Evolutionary conservation across 2,329 filamentous ascomycete genomes (phyloP).

Genomic region (Aspergillus pseudoglaucus): DNA sequence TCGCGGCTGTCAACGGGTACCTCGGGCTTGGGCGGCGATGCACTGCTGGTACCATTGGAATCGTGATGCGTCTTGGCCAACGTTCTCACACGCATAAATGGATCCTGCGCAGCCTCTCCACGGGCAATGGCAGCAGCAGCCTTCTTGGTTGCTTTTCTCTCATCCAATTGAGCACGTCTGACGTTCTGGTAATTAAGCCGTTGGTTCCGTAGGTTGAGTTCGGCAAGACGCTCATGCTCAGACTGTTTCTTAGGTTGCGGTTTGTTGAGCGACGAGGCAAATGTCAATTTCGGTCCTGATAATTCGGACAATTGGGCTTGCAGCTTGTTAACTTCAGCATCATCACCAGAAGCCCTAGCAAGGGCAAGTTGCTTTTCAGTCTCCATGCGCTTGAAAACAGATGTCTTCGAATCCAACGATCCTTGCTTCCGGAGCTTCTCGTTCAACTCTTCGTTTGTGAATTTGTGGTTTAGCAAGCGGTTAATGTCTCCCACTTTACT

Average conservation of each 20-base stretch:
- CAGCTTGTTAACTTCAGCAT: constrained; percentile 46
- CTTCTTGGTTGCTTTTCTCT: constrained; percentile 59
- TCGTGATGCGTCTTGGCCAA: constrained; percentile 64
- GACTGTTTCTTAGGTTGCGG: constrained; percentile 48
- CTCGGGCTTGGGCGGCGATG: constrained; percentile 22
- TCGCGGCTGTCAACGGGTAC: constrained; percentile 32
- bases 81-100: constrained; percentile 57
- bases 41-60: constrained; percentile 41
- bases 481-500: constrained; percentile 78
- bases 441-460: constrained; percentile 76
- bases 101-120: constrained; percentile 53
- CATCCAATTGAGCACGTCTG: constrained; percentile 81
- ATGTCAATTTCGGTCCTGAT: constrained; percentile 60
- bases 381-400: constrained; percentile 61
- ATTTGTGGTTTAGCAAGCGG: constrained; percentile 66
- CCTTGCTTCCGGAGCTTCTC: constrained; percentile 69
- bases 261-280: constrained; percentile 59
- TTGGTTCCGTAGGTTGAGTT: constrained; percentile 78
- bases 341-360: constrained; percentile 59
- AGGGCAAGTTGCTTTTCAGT: constrained; percentile 60
- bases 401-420: constrained; percentile 59
- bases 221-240: constrained; percentile 76
- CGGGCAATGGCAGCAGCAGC: constrained; percentile 56
- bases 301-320: constrained; percentile 45
- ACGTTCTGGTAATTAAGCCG: constrained; percentile 80